Evolutionary conservation across 2,329 filamentous ascomycete genomes (phyloP).

Genomic region (Tolypocladium tropicale): DNA sequence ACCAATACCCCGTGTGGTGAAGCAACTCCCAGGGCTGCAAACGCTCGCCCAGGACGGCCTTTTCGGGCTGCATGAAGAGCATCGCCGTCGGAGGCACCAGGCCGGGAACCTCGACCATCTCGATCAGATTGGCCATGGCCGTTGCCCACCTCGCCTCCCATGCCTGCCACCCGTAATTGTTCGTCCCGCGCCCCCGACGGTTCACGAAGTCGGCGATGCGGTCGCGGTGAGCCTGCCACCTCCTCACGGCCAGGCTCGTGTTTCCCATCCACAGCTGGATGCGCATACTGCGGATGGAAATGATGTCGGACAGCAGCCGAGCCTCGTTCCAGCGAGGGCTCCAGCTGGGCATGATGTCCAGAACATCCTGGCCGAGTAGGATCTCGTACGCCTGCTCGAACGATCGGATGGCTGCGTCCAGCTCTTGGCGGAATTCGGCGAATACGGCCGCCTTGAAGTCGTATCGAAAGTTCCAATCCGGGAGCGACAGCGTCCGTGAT

Average conservation of each 20-base stretch:
- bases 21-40: slow-evolving; percentile 53
- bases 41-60: slow-evolving; percentile 44
- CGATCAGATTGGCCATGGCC: slow-evolving; percentile 51
- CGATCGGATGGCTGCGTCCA: slow-evolving; percentile 75
- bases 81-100: slow-evolving; percentile 31
- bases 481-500: slow-evolving; percentile 72
- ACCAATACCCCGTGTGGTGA: slow-evolving; percentile 60
- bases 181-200: slow-evolving; percentile 71
- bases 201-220: slow-evolving; percentile 71
- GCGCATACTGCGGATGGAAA: slow-evolving; percentile 71
- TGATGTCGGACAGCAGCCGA: slow-evolving; percentile 72
- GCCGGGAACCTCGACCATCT: slow-evolving; percentile 41
- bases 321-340: slow-evolving; percentile 85
- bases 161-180: slow-evolving; percentile 86
- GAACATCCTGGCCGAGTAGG: slow-evolving; percentile 70
- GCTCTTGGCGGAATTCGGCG: slow-evolving; percentile 87
- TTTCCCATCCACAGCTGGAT: slow-evolving; percentile 74
- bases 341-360: slow-evolving; percentile 86
- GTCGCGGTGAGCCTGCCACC: slow-evolving; percentile 69
- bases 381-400: slow-evolving; percentile 83
- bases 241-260: slow-evolving; percentile 67
- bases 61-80: slow-evolving; percentile 48
- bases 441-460: slow-evolving; percentile 89
- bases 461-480: slow-evolving; percentile 89
- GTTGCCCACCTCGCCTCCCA: slow-evolving; percentile 73